phyloP scores from a whole-genome alignment of 2,329 filamentous ascomycete species.

The Colletotrichum ledebouriae region DNA sequence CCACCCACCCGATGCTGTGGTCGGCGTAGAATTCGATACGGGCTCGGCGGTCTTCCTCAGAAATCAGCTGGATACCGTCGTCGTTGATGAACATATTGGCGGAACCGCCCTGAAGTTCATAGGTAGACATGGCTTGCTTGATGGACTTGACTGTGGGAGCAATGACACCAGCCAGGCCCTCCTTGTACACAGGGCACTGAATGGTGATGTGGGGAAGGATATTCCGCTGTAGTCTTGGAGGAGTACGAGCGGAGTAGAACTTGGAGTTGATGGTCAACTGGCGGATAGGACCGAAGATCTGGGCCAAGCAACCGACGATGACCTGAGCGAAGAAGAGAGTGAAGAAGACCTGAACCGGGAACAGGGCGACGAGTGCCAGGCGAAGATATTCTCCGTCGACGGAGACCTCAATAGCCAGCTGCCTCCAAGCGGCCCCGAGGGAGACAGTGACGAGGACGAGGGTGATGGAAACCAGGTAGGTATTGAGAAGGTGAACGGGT shows the following conservation, averaged over 20 bases:
- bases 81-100: slow-evolving; percentile 84
- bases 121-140: slow-evolving; percentile 82
- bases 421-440: slow-evolving; percentile 77
- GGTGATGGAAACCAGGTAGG: slow-evolving; percentile 75
- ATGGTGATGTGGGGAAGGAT: slow-evolving; percentile 81
- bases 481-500: slow-evolving; percentile 77
- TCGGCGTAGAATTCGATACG: slow-evolving; percentile 78
- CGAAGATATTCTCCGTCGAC: slow-evolving; percentile 74
- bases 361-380: slow-evolving; percentile 74
- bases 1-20: slow-evolving; percentile 78
- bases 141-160: slow-evolving; percentile 82
- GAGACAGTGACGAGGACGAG: slow-evolving; percentile 75
- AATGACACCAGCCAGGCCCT: slow-evolving; percentile 82
- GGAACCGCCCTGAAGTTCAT: slow-evolving; percentile 82
- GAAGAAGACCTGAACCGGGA: slow-evolving; percentile 83
- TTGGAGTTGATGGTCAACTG: slow-evolving; percentile 83
- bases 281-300: slow-evolving; percentile 80
- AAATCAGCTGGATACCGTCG: slow-evolving; percentile 78
- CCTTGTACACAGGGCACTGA: slow-evolving; percentile 91
- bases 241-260: slow-evolving; percentile 82
- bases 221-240: slow-evolving; percentile 69
- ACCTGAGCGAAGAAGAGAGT: slow-evolving; percentile 86
- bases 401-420: slow-evolving; percentile 76
- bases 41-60: slow-evolving; percentile 71
- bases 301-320: slow-evolving; percentile 80